phyloP scores from a whole-genome alignment of 2,329 filamentous ascomycete genomes.

The Hymenoscyphus scutula region DNA sequence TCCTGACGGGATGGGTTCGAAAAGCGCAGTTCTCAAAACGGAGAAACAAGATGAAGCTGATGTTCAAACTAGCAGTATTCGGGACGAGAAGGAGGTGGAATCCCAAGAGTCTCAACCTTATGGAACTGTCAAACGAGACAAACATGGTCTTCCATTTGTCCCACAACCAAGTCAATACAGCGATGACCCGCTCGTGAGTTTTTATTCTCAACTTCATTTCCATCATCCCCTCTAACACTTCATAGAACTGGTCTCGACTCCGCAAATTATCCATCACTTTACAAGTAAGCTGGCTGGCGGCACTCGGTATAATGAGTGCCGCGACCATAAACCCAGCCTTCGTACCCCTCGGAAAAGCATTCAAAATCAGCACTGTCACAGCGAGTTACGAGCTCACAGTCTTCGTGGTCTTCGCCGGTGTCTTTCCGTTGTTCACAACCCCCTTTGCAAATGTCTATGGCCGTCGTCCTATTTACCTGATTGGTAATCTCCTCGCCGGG shows the following conservation, averaged over 20 bases:
- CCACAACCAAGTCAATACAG: background rate
- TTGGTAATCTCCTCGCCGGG: slow-evolving; percentile 27
- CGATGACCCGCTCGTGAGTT: background rate
- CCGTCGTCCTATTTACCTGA: slow-evolving; percentile 28
- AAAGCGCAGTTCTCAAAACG: background rate
- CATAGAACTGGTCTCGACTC: background rate
- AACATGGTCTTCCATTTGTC: background rate
- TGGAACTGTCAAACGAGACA: background rate
- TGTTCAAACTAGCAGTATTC: background rate
- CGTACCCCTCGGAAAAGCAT: slow-evolving; percentile 25
- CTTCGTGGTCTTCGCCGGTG: slow-evolving; percentile 31
- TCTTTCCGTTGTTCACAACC: slow-evolving; percentile 23
- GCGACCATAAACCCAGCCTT: slow-evolving; percentile 32
- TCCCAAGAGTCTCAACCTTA: background rate
- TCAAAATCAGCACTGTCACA: slow-evolving; percentile 25
- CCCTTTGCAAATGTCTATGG: slow-evolving; percentile 31
- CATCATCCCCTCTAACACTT: background rate
- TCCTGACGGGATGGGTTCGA: background rate
- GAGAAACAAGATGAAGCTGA: background rate
- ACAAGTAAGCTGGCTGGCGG: slow-evolving; percentile 33
- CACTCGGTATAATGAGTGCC: slow-evolving; percentile 30
- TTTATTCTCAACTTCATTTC: background rate
- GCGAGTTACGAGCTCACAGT: slow-evolving; percentile 34
- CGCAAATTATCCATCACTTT: slow-evolving; percentile 3
- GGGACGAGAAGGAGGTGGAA: background rate